A percentile compares a stretch with the other conserved stretches of the same genome.
Conservation (phyloP, 192 early-diverging fungal species). For the Backusella mclennaniae region DNA sequence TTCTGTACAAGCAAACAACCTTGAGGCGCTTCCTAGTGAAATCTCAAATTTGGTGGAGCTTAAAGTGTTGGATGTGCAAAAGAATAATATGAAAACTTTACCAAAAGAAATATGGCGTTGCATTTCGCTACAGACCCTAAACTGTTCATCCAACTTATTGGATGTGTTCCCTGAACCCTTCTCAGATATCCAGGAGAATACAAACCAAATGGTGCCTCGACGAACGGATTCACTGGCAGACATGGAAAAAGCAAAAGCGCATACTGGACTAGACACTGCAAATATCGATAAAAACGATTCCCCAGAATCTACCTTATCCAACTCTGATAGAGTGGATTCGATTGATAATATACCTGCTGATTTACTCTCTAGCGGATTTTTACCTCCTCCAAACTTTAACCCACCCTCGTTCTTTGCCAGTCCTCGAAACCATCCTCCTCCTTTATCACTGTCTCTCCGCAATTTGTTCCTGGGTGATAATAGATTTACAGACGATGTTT, state of each 20-base stretch:
- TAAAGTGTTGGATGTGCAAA: constrained; percentile 63
- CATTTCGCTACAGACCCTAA: constrained; percentile 62
- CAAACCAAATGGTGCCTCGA: not conserved
- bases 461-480: constrained; percentile 79
- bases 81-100: constrained; percentile 69
- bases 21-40: constrained; percentile 65
- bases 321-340: not conserved
- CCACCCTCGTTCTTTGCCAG: constrained; percentile 49
- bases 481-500: constrained; percentile 77
- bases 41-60: constrained; percentile 65
- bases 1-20: constrained; percentile 65
- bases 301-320: constrained; percentile 36
- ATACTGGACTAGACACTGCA: not conserved
- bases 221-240: not conserved
- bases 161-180: constrained; percentile 76
- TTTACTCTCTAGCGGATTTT: constrained; percentile 22
- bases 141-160: constrained; percentile 78
- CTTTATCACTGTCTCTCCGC: constrained; percentile 57
- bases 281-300: constrained; percentile 21
- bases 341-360: constrained; percentile 43
- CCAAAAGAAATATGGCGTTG: constrained; percentile 82
- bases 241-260: not conserved
- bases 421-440: constrained; percentile 48
- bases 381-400: constrained; percentile 42
- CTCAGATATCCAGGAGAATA: not conserved